Evolutionary conservation across 2,329 filamentous ascomycete species (phyloP).

Genomic region (Sporothrix phasma): DNA sequence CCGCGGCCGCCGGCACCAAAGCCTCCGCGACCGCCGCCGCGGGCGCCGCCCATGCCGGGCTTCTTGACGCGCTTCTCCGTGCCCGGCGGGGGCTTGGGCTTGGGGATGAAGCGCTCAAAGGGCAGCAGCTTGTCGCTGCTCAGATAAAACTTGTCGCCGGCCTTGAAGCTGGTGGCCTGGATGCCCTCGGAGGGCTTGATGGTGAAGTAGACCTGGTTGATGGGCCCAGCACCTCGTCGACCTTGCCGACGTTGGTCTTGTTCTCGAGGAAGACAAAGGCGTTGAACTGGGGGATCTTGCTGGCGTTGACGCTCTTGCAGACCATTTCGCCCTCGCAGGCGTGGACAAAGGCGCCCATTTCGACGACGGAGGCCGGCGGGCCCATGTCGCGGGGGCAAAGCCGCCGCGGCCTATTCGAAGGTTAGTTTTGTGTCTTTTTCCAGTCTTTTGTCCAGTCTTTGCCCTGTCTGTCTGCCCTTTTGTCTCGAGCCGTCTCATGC

Average conservation of each 20-base stretch:
- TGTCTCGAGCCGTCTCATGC: too few species aligned
- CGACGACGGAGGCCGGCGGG: conserved; percentile 54
- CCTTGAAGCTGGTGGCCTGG: conserved; percentile 86
- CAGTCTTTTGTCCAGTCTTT: too few species aligned
- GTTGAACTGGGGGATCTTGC: conserved; percentile 98
- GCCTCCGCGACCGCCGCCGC: conserved; percentile 20
- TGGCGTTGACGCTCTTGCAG: conserved; percentile 77
- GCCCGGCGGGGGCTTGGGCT: conserved; percentile 67
- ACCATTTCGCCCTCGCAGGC: conserved; percentile 96
- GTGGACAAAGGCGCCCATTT: conserved; percentile 92
- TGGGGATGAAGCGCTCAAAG: conserved; percentile 91
- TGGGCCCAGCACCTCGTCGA: conserved; percentile 93
- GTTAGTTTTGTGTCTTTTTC: too few species aligned
- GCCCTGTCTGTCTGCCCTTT: too few species aligned
- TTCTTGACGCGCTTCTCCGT: conserved; percentile 48
- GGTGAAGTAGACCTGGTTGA: conserved; percentile 98
- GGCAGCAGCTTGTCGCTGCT: conserved; percentile 89
- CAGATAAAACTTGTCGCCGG: conserved; percentile 96
- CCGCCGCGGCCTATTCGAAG: conserved; percentile 41
- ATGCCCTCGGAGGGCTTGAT: conserved; percentile 97
- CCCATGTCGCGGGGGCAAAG: conserved; percentile 50
- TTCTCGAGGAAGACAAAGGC: conserved; percentile 98
- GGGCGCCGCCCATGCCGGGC: conserved; percentile 32
- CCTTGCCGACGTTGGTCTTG: conserved; percentile 90
- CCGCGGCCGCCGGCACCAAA: conserved; percentile 24